phyloP scores from a whole-genome alignment of 1,139 yeast species.

The Geotrichum candidum region DNA sequence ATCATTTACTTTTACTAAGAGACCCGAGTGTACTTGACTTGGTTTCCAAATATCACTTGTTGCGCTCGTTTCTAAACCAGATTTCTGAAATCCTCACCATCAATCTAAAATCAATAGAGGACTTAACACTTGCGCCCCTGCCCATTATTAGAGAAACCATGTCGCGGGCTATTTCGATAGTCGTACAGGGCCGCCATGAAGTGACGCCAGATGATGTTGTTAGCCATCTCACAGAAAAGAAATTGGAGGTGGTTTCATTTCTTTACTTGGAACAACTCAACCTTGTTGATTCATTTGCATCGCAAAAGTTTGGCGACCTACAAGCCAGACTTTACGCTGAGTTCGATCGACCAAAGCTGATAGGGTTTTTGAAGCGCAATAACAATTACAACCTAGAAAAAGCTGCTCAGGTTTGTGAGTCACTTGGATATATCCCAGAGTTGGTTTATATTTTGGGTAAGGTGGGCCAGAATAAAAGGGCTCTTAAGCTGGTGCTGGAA shows the following conservation, averaged over 20 bases:
- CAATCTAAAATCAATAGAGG: slow-evolving; percentile 38
- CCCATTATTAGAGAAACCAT: slow-evolving; percentile 41
- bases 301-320: slow-evolving; percentile 57
- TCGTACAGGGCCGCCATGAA: slow-evolving; percentile 64
- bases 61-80: slow-evolving; percentile 44
- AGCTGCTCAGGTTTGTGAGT: slow-evolving; percentile 62
- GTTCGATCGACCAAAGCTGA: slow-evolving; percentile 48
- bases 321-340: slow-evolving; percentile 60
- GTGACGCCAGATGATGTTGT: slow-evolving; percentile 50
- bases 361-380: slow-evolving; percentile 49
- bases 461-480: slow-evolving; percentile 74
- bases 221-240: slow-evolving; percentile 39
- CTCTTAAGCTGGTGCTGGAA: slow-evolving; percentile 69
- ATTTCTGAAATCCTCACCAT: slow-evolving; percentile 52
- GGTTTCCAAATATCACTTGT: slow-evolving; percentile 55
- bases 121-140: slow-evolving; percentile 40
- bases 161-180: slow-evolving; percentile 45
- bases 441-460: slow-evolving; percentile 75
- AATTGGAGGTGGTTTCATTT: slow-evolving; percentile 45
- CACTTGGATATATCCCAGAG: slow-evolving; percentile 53
- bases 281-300: slow-evolving; percentile 48
- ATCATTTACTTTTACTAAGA: slow-evolving; percentile 51
- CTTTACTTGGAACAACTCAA: slow-evolving; percentile 56
- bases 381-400: slow-evolving; percentile 60
- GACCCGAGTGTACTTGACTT: slow-evolving; percentile 55